These are phyloP conservation scores for Apophysomyces ossiformis DNA, from an alignment of 371 early-diverging fungal species.

Conservation along the genomic window DNA sequence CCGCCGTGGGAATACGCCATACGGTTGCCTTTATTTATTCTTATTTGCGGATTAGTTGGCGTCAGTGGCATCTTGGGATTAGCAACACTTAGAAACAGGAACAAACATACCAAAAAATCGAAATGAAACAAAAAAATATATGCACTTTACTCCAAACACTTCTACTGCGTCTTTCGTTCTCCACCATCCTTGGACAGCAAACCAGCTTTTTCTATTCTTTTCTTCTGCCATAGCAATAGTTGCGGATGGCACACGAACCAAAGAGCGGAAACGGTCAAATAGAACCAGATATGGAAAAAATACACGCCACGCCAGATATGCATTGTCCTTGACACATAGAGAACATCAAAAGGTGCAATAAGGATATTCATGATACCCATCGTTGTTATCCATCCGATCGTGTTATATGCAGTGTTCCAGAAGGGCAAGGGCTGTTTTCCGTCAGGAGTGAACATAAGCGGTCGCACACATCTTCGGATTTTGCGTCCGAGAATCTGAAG, in stretches of 20 bases:
- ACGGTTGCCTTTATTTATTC: constrained; percentile 77
- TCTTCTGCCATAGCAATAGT: constrained; percentile 11
- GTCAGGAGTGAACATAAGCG: constrained; percentile 53
- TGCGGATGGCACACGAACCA: constrained; percentile 17
- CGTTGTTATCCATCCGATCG: constrained; percentile 64
- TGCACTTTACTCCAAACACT: neutral
- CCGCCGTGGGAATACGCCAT: constrained; percentile 84
- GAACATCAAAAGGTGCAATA: constrained; percentile 70
- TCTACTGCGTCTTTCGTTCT: neutral
- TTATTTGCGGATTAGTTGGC: constrained; percentile 75
- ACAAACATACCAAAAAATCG: constrained; percentile 48
- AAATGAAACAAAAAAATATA: constrained; percentile 18
- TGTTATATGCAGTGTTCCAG: constrained; percentile 61
- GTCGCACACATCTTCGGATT: constrained; percentile 68
- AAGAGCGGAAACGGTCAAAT: constrained; percentile 33
- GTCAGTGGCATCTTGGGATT: constrained; percentile 76
- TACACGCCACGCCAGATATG: constrained; percentile 60
- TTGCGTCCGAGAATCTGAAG: constrained; percentile 48
- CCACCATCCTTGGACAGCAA: neutral
- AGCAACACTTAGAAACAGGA: constrained; percentile 76
- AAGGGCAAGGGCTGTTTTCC: constrained; percentile 30
- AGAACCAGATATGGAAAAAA: constrained; percentile 53
- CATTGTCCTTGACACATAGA: constrained; percentile 54
- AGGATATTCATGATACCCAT: constrained; percentile 67
- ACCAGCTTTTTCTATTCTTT: constrained; percentile 17